Base-by-base conservation (phyloP, 495 filamentous ascomycete genomes). In the Chlorociboria aeruginascens region DNA sequence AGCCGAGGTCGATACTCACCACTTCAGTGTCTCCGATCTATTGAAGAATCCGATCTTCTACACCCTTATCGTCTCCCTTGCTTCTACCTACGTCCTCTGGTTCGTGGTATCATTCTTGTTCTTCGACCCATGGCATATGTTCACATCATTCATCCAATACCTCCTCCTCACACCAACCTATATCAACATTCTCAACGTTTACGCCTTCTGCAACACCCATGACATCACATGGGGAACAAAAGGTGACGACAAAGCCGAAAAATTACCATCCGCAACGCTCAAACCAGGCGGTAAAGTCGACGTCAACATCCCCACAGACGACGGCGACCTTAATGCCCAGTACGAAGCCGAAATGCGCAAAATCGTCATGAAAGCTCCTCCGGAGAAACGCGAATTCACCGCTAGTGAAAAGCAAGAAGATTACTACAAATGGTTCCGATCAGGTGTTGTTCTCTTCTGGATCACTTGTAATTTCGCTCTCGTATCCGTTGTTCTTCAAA, bases 101-200 rank as follows among this genome's bases (percentile, higher is more conserved):
- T 80, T 99, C 43, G 62, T 97, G 34, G 82, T 86, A 3, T 95
- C 89, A 10, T 76, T 99, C 52, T 73, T 97, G 55, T 97, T 97
- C 78, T 81, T 99, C 65, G 93, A 99, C 62, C 93, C 93, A 1
- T 99, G 89, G 89, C 93, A 99, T 65, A 95, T 99, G 86, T 76
- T 95, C 68, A 98, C 92, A 28, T 86, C 77, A 32, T 89, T 96
- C 66, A 68, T 96, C 40, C 93, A 99, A 77, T 99, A 99, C 63
- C 80, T 99, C 48, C 78, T 97, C 33, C 76, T 99, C 41, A 94
- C 89, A 0, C 89, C 89, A 0, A 93, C 87, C 10, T 96, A 94
- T 67, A 89, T 93, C 71, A 95, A 95, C 64, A 86, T 95, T 46
- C 79, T 96, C 55, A 95, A 96, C 69, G 88, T 96, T 53, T 96